These are phyloP conservation scores for Willaertia magna DNA, from an alignment of 208 protist genomes.

Conservation along the genomic window DNA sequence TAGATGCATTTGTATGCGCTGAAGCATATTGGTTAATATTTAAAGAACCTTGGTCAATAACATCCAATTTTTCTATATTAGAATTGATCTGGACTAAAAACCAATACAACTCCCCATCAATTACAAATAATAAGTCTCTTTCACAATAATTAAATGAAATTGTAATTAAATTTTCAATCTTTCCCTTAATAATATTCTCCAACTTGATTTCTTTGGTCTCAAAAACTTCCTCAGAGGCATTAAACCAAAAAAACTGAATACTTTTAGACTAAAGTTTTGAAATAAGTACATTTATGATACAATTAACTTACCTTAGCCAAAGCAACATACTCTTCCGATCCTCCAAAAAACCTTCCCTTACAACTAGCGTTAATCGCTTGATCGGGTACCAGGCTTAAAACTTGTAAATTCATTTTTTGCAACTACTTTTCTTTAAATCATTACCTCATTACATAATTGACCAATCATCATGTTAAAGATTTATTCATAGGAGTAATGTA, in stretches of 20 bases:
- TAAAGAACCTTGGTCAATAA: neutral
- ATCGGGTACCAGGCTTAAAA: neutral
- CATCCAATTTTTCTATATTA: neutral
- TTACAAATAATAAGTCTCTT: neutral
- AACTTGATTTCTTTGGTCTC: neutral
- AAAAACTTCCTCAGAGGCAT: neutral
- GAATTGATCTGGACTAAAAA: neutral
- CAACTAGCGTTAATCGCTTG: neutral
- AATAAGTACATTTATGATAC: neutral
- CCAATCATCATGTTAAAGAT: too few species aligned
- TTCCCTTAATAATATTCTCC: neutral
- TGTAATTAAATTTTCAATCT: neutral
- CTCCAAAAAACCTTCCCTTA: neutral
- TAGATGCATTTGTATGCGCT: neutral
- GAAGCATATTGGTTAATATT: neutral
- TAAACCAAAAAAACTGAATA: neutral
- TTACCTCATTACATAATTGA: too few species aligned
- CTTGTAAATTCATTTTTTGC: too few species aligned
- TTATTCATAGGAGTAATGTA: too few species aligned
- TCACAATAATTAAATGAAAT: neutral
- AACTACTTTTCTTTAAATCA: too few species aligned
- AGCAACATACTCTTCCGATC: neutral
- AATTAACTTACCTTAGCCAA: neutral
- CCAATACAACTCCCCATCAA: neutral
- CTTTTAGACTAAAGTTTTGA: neutral